Evolutionary conservation across 768 basidiomycete species (phyloP), one percentile per base, ranked within the genome.

Genomic region (Plicaturopsis crispa): DNA sequence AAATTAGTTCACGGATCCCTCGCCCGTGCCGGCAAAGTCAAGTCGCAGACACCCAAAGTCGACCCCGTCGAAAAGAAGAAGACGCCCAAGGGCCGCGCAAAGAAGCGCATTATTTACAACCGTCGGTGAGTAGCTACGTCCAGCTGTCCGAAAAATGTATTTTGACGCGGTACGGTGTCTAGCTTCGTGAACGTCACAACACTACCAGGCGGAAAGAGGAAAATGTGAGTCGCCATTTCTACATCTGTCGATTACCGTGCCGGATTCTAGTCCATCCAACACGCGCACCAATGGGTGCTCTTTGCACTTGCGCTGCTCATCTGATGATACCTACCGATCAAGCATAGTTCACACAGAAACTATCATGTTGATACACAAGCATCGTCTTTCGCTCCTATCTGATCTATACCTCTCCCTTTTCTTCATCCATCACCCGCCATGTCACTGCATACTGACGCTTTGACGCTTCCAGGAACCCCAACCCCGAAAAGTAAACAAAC

Each of bases 321-420:
- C 49, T 58, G 78, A 81, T 81, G 81, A 84, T 71, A 72, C 63
- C 48, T 46, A 49, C 52, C 57, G 66, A 63, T 61, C 68, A 69
- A 61, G 84, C 90, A 92, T 92, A 92, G 91, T 93, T 92, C 89
- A 93, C 86, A 80, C 90, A 81, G 89, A 94, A 87, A 62, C 64
- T 57, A 63, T 61, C 55, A 62, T 91, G 88, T 86, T 80, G 84
- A 91, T 66, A 82, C 73, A 63, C 65, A 76, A 70, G 49, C 80
- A 88, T 87, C 84, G 89, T 96, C 91, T 93, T 93, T 93, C 91
- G 90, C 91, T 93, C 89, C 90, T 93, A 93, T 93, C 89, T 93
- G 91, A 93, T 62, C 45, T 48, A 45, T 53, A 38, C 45, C 41
- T 48, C 39, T 36, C 31, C 34, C 31, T 40, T 38, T 51, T 38